Evolutionary conservation across 352 stramenopile genomes (phyloP).

Genomic region (Phytophthora sp.): DNA sequence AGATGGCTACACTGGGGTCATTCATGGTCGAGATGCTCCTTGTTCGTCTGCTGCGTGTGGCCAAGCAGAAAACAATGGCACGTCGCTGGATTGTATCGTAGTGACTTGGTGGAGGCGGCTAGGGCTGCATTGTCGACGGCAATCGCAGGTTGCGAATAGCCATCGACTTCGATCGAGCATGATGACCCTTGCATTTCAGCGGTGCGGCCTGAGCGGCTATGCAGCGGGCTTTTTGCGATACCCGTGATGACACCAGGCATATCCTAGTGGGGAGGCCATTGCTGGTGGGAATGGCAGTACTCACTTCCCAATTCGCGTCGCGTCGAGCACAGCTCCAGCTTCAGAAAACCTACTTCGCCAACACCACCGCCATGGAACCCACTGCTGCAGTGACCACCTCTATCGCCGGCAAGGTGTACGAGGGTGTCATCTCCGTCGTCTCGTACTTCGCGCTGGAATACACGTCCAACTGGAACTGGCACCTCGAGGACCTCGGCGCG

Average conservation of each 20-base stretch:
- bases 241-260: conserved; percentile 22
- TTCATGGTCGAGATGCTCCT: no score
- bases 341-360: not conserved
- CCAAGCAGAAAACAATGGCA: no score
- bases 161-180: no score
- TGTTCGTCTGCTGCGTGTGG: no score
- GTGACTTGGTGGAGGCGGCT: no score
- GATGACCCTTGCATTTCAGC: conserved; percentile 28
- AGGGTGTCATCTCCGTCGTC: conserved; percentile 21
- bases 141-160: no score
- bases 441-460: conserved; percentile 34
- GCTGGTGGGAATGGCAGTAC: not conserved
- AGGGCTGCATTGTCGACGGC: no score
- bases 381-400: conserved; percentile 9
- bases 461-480: conserved; percentile 38
- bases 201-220: conserved; percentile 1
- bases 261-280: not conserved
- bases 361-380: conserved; percentile 17
- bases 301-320: conserved; percentile 24
- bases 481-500: conserved; percentile 26
- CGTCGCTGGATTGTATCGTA: no score
- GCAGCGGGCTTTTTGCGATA: conserved; percentile 16
- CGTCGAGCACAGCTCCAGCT: not conserved
- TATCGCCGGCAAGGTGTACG: conserved; percentile 27
- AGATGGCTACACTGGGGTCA: not conserved